Evolutionary conservation across 2,329 filamentous ascomycete genomes (phyloP), one percentile per base, ranked within the genome.

Genomic region (Diaporthe sp.): DNA sequence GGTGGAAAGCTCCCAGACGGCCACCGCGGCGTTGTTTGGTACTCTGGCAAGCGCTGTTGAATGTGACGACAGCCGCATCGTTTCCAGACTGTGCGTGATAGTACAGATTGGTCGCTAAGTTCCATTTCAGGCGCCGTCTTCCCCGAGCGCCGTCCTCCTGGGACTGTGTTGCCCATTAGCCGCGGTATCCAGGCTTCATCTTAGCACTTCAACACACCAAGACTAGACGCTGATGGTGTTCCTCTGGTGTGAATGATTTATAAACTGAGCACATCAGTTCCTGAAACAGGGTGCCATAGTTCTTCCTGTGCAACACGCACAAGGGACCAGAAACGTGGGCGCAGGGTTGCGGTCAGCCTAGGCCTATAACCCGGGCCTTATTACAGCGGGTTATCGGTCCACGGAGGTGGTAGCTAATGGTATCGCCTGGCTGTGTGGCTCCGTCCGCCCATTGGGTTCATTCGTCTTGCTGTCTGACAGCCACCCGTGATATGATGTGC

Each of bases 251-350:
- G 15, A 7, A 10, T 57, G 8, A 20, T 7, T 20, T 31, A 6
- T 17, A 15, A 34, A 34, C 28, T 34, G 20, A 31, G 53, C 25
- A 55, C 25, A 31, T 31, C 25, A 57, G 28, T 34, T 57, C 28
- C 53, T 34, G 2, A 22, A 13, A 15, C 4, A 10, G 42, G 60
- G 25, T 22, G 39, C 47, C 60, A 44, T n/a, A 25, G 60, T 28
- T 25, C 28, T 65, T 65, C 42, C 42, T 31, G n/a, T 47, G 42
- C 39, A 31, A 47, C 9, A 22, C 22, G 39, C 25, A 20, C 60
- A 65, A 47, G 60, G 60, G 25, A 17, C 39, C 60, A 34, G n/a
- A 65, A 65, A 65, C 60, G 60, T 65, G 60, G 60, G 60, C 60
- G 60, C 60, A 65, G 60, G 60, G 60, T 65, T 65, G 60, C 60